A percentile compares a stretch with the other conserved stretches of the same genome.
Evolutionary conservation across 306 rosid species (phyloP).

Genomic region (Hippophae gyantsensis): DNA sequence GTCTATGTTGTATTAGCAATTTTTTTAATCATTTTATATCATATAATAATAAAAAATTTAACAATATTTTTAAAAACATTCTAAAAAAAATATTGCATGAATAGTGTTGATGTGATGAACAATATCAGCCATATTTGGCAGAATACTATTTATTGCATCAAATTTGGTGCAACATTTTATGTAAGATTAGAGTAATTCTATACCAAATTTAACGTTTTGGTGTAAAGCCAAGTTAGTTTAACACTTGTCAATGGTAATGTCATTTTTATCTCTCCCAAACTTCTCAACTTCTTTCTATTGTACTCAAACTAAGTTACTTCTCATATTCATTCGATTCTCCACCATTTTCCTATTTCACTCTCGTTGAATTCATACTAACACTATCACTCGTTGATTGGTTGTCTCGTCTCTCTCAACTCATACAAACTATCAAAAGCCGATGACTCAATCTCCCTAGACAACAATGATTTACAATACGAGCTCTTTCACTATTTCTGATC

Average conservation of each 20-base stretch:
- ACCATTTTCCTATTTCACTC: constrained; percentile 26
- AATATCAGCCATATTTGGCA: too few relatives aligned
- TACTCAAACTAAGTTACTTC: constrained; percentile 18
- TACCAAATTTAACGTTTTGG: too few relatives aligned
- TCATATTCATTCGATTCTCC: constrained; percentile 30
- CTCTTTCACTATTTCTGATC: constrained; percentile 52
- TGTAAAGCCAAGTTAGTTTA: not conserved
- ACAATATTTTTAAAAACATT: too few relatives aligned
- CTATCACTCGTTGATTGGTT: constrained; percentile 20
- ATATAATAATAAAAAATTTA: too few relatives aligned
- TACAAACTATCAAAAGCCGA: constrained; percentile 51
- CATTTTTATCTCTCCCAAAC: constrained; percentile 43
- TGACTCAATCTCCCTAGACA: constrained; percentile 49
- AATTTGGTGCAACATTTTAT: too few relatives aligned
- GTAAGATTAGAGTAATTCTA: too few relatives aligned
- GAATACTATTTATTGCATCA: too few relatives aligned
- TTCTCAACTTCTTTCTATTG: constrained; percentile 52
- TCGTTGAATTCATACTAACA: constrained; percentile 25
- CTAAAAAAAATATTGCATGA: too few relatives aligned
- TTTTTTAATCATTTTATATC: too few relatives aligned
- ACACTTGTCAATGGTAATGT: constrained; percentile 41
- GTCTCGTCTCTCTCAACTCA: constrained; percentile 44
- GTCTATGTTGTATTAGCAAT: too few relatives aligned
- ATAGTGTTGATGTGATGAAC: too few relatives aligned
- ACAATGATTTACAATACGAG: constrained; percentile 50